Percentiles rank a stretch among this genome's conserved stretches.
phyloP scores from a whole-genome alignment of 2,329 filamentous ascomycete genomes.

The Fusarium piperis region DNA sequence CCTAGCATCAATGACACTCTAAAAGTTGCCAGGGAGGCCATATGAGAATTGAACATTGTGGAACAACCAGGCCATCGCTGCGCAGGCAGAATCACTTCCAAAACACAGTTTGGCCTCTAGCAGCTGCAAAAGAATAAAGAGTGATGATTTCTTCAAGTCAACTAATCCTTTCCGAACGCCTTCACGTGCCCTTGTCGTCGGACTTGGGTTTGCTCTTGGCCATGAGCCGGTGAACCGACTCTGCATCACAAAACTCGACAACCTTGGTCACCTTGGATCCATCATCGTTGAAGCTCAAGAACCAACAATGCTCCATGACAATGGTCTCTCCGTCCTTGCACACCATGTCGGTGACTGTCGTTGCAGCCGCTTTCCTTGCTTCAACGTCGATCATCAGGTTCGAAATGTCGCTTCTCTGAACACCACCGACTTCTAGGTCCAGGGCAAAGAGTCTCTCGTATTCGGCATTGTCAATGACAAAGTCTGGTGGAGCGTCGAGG shows the following conservation, averaged over 20 bases:
- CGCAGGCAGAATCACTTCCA: background rate
- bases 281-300: conserved; percentile 15
- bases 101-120: background rate
- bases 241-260: conserved; percentile 24
- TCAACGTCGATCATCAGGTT: conserved; percentile 16
- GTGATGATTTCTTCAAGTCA: background rate
- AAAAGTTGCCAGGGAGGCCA: background rate
- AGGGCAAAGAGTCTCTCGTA: conserved; percentile 9
- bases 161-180: too few relatives aligned
- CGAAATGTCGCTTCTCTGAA: background rate
- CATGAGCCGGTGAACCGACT: conserved; percentile 1
- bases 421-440: conserved; percentile 6
- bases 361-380: conserved; percentile 7
- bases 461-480: conserved; percentile 11
- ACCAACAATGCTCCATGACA: conserved; percentile 18
- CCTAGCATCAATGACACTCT: background rate
- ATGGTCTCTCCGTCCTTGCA: conserved; percentile 4
- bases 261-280: conserved; percentile 18
- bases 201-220: background rate
- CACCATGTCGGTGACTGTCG: conserved; percentile 1
- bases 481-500: background rate
- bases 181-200: background rate
- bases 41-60: background rate
- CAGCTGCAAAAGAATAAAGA: background rate
- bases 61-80: background rate